Evolutionary conservation across 2,329 filamentous ascomycete genomes (phyloP).

Genomic region (Ascochyta viciae-villosae): DNA sequence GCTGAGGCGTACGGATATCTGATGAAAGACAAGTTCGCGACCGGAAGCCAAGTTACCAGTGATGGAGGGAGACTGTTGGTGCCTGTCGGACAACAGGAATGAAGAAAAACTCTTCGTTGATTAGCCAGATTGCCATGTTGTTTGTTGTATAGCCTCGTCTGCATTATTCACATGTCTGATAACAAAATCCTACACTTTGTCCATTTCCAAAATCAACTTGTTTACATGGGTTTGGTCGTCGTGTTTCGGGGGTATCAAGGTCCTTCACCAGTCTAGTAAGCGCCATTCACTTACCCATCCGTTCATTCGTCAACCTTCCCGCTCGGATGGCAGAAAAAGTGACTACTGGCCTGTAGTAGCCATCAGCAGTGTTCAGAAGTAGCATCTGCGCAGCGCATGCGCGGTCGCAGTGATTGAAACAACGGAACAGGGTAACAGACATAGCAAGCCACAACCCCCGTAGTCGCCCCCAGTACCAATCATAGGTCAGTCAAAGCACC

Average conservation of each 20-base stretch:
- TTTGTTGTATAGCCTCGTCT: neutral
- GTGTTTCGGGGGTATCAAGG: constrained; percentile 1
- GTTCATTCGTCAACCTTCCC: constrained; percentile 7
- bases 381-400: neutral
- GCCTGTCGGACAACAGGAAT: neutral
- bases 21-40: constrained; percentile 54
- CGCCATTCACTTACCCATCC: constrained; percentile 14
- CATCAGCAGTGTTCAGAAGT: neutral
- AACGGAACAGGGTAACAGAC: constrained; percentile 17
- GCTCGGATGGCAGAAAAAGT: neutral
- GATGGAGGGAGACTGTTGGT: constrained; percentile 49
- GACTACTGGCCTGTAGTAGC: neutral
- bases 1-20: constrained; percentile 55
- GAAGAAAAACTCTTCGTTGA: neutral
- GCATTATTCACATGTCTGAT: neutral
- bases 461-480: neutral
- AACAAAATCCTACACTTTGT: neutral
- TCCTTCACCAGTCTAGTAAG: neutral
- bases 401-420: constrained; percentile 3
- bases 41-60: constrained; percentile 42
- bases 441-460: constrained; percentile 3
- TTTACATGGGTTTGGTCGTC: neutral
- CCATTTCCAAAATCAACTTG: constrained; percentile 2
- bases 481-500: constrained; percentile 4
- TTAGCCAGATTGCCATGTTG: neutral